Evolutionary conservation across 192 early-diverging fungal species (phyloP), one percentile per base, ranked within the genome.

Genomic region (Coemansia sp.): DNA sequence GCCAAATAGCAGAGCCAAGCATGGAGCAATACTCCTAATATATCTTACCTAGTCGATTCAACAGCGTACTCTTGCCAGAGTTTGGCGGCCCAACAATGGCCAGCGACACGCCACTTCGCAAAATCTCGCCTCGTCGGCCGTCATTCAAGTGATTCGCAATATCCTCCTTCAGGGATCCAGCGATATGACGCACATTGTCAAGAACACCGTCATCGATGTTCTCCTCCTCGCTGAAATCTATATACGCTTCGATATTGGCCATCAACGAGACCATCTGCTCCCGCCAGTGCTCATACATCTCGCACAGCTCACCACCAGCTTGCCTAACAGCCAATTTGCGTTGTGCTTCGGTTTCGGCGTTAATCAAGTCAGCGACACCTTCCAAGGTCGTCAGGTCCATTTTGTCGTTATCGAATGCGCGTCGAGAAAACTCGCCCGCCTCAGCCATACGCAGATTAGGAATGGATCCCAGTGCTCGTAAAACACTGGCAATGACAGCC

Each of bases 181-280:
- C 71, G 1, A 38, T 33, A 3, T 20, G 23, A 20, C 55, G 46
- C 5, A 75, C 78, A 9, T 45, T 36, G 13, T 39, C 38, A 16
- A 66, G 77, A 0, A 91, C 84, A 24, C 77, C 87, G 37, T 91
- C 88, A 45, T 93, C 91, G 36, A 93, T 90, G 20, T 89, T 84
- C 58, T 93, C 91, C 50, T 93, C 90, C 63, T 91, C 91, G 45
- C 88, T 84, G 79, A 93, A 93, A 38, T 93, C 91, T 21, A 93
- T 90, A 2, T 85, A 63, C 11, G 91, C 90, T 55, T 93, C 91
- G 9, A 86, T 71, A 1, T 83, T 67, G 1, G 88, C 90, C 78
- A 88, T 86, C 20, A 77, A 65, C 13, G 77, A 43, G 26, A 93
- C 84, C 5, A 91, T 56, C 56, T 82, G 59, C 21, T 63, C 63